Evolutionary conservation across 2,329 filamentous ascomycete species (phyloP).

Genomic region (Lasiodiplodia gonubiensis): DNA sequence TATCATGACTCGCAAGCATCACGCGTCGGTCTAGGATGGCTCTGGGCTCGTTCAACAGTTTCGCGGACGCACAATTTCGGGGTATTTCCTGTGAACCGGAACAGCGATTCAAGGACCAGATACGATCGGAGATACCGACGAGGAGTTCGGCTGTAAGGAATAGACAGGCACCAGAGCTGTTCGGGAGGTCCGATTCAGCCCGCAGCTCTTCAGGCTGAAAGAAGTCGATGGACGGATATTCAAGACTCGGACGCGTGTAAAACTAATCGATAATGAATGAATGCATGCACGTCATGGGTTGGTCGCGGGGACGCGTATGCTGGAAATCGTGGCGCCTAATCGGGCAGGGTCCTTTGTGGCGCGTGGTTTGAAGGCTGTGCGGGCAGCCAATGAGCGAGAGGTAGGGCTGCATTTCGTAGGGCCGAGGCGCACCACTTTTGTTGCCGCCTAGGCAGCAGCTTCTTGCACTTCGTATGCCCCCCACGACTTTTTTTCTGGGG

Average conservation of each 20-base stretch:
- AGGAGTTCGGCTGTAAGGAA: not conserved
- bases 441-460: constrained; percentile 38
- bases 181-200: not conserved
- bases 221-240: not conserved
- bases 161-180: not conserved
- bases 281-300: not conserved
- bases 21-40: not conserved
- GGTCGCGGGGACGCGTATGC: constrained; percentile 1
- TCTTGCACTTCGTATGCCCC: constrained; percentile 34
- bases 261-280: not conserved
- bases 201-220: not conserved
- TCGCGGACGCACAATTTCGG: not conserved
- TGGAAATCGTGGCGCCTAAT: not conserved
- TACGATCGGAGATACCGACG: not conserved
- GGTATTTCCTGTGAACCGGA: not conserved
- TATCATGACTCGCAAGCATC: not conserved
- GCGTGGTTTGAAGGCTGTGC: constrained; percentile 13
- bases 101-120: not conserved
- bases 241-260: not conserved
- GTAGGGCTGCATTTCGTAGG: not conserved
- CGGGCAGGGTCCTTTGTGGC: not conserved
- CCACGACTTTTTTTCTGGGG: constrained; percentile 1
- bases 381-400: not conserved
- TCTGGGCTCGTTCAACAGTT: not conserved
- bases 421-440: constrained; percentile 1